Percentiles rank a stretch among this genome's conserved stretches.
Evolutionary conservation across 2,329 filamentous ascomycete genomes (phyloP).

Genomic region (Myriosclerotinia scirpicola): DNA sequence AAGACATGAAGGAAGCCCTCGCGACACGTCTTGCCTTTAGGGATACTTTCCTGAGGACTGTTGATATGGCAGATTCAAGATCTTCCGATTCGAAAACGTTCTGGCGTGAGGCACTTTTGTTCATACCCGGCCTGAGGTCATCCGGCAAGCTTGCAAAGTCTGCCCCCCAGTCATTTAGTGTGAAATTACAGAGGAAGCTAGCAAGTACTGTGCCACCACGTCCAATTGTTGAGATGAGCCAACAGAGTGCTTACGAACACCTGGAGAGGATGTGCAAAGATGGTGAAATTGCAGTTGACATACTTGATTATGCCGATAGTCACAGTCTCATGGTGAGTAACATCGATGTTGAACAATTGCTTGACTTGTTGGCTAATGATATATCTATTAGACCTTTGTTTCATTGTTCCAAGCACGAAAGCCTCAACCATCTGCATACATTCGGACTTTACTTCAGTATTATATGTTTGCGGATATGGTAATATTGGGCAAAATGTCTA

Average conservation of each 20-base stretch:
- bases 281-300: constrained; percentile 64
- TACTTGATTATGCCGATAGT: constrained; percentile 66
- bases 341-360: neutral
- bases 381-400: constrained; percentile 61
- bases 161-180: constrained; percentile 80
- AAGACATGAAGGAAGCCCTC: constrained; percentile 54
- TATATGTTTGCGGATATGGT: constrained; percentile 73
- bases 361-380: neutral
- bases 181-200: constrained; percentile 85
- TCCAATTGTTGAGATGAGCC: constrained; percentile 77
- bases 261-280: constrained; percentile 72
- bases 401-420: constrained; percentile 73
- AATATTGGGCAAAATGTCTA: constrained; percentile 65
- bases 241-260: constrained; percentile 68
- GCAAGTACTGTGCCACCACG: constrained; percentile 92
- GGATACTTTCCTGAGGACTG: constrained; percentile 57
- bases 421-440: constrained; percentile 79
- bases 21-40: constrained; percentile 66
- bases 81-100: constrained; percentile 44
- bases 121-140: constrained; percentile 56
- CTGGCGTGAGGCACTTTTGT: constrained; percentile 44
- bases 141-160: constrained; percentile 62
- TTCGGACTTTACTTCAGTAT: constrained; percentile 75
- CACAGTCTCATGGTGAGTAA: constrained; percentile 64
- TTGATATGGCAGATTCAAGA: constrained; percentile 53